Base-by-base conservation (phyloP, 768 basidiomycete genomes). In the Flagelloscypha sp. region DNA sequence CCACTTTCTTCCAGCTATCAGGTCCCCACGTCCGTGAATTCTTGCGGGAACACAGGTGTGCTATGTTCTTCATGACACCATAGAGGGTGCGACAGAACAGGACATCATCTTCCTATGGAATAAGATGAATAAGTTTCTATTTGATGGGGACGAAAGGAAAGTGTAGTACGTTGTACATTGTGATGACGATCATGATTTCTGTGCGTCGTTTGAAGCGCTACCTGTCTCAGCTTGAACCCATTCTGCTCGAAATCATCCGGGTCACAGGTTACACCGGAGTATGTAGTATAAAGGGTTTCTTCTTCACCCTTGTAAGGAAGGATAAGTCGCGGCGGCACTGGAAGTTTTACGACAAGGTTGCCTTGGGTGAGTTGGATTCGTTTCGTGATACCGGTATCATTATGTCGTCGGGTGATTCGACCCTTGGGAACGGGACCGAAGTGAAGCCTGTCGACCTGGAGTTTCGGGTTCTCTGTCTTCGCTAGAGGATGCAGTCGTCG, bases 1-100 rank as follows among this genome's bases (percentile, higher is more conserved):
- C 89, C 17, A 76, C 84, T 74, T 95, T 97, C 58, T 97, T 89
- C 94, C 94, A 98, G 4, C 89, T 84, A 29, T 94, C 90, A 3
- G 78, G 75, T 3, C 94, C 94, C 94, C 94, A 98, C 4, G 89
- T 95, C 48, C 88, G 85, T 7, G 85, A 89, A 41, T 83, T 83
- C 52, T 86, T 87, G 20, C 94, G 76, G 15, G 84, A 76, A 50
- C 85, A 87, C 13, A 86, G 62, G 56, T 84, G 82, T 5, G 79
- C 67, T 30, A 86, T 84, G 50, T 86, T 87, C 29, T 72, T 73
- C 87, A 95, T 95, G 9, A 98, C 89, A 18, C 94, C 94, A 54
- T 93, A 84, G 59, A 98, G 65, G 6, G 94, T 97, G 38, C 94
- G 65, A 55, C 86, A 87, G 58, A 98, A 93, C 7, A 95, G 63